Base-by-base conservation (phyloP, 2,329 filamentous ascomycete species). In the Hypomyces perniciosus region DNA sequence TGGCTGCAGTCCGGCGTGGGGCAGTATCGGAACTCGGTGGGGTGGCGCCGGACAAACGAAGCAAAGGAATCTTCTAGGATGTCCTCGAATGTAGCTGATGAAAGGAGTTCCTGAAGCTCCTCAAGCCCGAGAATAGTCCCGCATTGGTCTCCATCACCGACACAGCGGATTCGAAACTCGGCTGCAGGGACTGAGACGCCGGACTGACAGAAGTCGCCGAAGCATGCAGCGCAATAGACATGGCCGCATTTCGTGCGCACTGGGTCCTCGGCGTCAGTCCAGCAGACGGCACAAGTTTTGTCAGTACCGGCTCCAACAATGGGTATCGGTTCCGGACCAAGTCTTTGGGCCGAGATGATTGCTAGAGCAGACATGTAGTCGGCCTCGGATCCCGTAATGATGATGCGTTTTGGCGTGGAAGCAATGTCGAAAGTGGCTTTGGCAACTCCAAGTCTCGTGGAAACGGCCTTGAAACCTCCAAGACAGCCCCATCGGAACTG, bases 1-100 rank as follows among this genome's bases (percentile, higher is more conserved):
- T 66, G 64, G 5, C 55, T 61, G 50, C 74, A 78, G 54, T 74
- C 71, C 0, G 72, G 65, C 0, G 69, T 72, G 2, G 72, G 69
- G 47, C 74, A 77, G 54, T 67, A 68, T 4, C 60, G 65, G 8
- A 76, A 59, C 1, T 53, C 37, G 8, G 60, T 37, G 1, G 67
- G 65, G 30, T 65, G 60, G 4, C 54, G 62, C 5, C 60, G 62
- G 34, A 74, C 54, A 51, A 73, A 65, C 0, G 63, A 58, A 3
- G 55, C 50, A 47, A 73, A 70, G 0, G 70, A 70, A 1, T 57
- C 55, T n/a, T 66, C 52, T 4, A 74, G 62, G 2, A 74, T 26
- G 8, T 44, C 29, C 8, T 50, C 48, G 20, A 50, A 45, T 3
- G 35, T 13, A 2, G 27, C 42, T 1, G 42, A 44, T 20, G 44